Conservation (phyloP, 176 grass and related monocot genomes). For the Elymus sibiricus region DNA sequence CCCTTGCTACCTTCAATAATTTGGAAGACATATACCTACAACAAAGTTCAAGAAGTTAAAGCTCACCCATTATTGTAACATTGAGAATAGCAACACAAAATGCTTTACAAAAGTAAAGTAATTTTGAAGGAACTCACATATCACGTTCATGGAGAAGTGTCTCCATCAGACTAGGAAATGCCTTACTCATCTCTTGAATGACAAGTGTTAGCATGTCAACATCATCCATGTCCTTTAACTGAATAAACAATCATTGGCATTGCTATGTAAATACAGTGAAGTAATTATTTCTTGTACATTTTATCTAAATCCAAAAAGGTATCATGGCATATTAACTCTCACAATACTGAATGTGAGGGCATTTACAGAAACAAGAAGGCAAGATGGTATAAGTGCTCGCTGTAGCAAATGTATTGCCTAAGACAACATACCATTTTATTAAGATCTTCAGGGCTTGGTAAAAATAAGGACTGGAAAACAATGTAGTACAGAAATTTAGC, state of each 20-base stretch:
- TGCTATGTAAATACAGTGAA: neutral
- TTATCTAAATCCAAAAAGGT: neutral
- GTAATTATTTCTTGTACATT: neutral
- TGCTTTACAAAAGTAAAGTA: neutral
- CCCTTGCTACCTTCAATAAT: constrained; percentile 63
- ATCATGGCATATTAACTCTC: neutral
- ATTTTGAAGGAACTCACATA: constrained; percentile 51
- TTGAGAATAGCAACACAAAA: neutral
- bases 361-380: neutral
- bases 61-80: neutral
- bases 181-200: constrained; percentile 98
- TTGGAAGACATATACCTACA: constrained; percentile 92
- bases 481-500: constrained; percentile 84
- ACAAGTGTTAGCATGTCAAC: constrained; percentile 86
- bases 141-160: constrained; percentile 91
- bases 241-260: constrained; percentile 12
- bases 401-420: constrained; percentile 7
- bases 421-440: constrained; percentile 73
- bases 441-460: constrained; percentile 75
- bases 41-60: neutral
- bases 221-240: constrained; percentile 98
- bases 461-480: constrained; percentile 86
- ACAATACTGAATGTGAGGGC: neutral
- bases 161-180: constrained; percentile 84
- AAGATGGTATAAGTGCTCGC: neutral